Percentiles rank a stretch among this genome's conserved stretches.
Evolutionary conservation across 2,329 filamentous ascomycete genomes (phyloP).

Genomic region (Phaeosphaeria sp.): DNA sequence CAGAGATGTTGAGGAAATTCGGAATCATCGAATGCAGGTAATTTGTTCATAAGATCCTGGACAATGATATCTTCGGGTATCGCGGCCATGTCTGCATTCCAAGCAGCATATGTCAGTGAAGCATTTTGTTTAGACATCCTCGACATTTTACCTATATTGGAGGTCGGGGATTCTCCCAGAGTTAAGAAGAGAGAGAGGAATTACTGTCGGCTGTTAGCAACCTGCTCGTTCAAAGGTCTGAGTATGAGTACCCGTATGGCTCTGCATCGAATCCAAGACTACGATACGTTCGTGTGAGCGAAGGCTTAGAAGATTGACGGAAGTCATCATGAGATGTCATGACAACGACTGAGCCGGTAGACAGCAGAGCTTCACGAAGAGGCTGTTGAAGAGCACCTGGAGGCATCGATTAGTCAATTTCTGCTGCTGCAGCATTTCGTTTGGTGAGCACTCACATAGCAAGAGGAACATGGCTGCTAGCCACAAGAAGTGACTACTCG

Average conservation of each 20-base stretch:
- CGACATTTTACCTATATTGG: too few relatives aligned
- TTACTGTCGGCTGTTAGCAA: neutral
- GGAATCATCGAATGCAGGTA: conserved; percentile 1
- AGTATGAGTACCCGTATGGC: conserved; percentile 4
- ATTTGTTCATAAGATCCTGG: conserved; percentile 5
- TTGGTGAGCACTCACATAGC: neutral
- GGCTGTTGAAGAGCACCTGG: conserved; percentile 12
- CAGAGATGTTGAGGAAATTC: conserved; percentile 3
- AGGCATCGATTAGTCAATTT: neutral
- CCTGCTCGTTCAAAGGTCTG: neutral
- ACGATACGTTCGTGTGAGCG: neutral
- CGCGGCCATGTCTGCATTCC: conserved; percentile 1
- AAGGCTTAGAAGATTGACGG: neutral
- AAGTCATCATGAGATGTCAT: conserved; percentile 1
- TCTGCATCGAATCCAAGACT: conserved; percentile 8
- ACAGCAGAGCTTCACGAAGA: conserved; percentile 8
- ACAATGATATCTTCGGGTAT: conserved; percentile 15
- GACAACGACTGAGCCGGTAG: neutral
- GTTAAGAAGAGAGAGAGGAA: neutral
- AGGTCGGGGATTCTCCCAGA: neutral
- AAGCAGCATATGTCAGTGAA: neutral
- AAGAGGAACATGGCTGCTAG: conserved; percentile 6
- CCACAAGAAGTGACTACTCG: conserved; percentile 7
- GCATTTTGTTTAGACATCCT: neutral
- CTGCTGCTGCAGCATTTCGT: neutral